A percentile compares a stretch with the other conserved stretches of the same genome.
Conservation (phyloP, 345 rosid species). For the Zanthoxylum bungeanum region DNA sequence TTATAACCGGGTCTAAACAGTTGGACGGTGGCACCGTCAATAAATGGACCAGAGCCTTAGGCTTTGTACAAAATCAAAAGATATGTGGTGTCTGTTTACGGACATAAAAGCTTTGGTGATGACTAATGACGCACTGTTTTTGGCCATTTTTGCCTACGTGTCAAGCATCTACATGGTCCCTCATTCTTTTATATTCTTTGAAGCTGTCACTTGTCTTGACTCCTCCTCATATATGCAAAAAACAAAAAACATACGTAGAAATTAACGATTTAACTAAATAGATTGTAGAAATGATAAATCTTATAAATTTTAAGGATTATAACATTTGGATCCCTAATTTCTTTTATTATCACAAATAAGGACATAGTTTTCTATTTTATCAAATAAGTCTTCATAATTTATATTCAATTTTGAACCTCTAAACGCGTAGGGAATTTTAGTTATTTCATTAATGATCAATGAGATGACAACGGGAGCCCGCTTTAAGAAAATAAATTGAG, state of each 20-base stretch:
- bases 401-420: too few relatives aligned
- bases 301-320: too few relatives aligned
- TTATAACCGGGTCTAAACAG: neutral
- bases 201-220: neutral
- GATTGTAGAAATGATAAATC: neutral
- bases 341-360: neutral
- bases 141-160: constrained; percentile 3
- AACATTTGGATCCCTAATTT: accelerated
- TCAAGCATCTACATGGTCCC: neutral
- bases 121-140: neutral
- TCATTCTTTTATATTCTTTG: neutral
- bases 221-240: neutral
- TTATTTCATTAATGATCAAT: too few relatives aligned
- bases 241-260: neutral
- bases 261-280: too few relatives aligned
- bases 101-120: neutral
- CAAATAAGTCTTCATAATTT: neutral
- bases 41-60: neutral
- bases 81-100: too few relatives aligned
- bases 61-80: neutral
- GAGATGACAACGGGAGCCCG: too few relatives aligned
- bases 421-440: too few relatives aligned
- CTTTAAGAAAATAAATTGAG: too few relatives aligned
- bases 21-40: constrained; percentile 8
- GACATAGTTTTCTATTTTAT: too few relatives aligned